Evolutionary conservation across 192 early-diverging fungal genomes (phyloP), one percentile per base, ranked within the genome.

Genomic region (Coemansia sp.): DNA sequence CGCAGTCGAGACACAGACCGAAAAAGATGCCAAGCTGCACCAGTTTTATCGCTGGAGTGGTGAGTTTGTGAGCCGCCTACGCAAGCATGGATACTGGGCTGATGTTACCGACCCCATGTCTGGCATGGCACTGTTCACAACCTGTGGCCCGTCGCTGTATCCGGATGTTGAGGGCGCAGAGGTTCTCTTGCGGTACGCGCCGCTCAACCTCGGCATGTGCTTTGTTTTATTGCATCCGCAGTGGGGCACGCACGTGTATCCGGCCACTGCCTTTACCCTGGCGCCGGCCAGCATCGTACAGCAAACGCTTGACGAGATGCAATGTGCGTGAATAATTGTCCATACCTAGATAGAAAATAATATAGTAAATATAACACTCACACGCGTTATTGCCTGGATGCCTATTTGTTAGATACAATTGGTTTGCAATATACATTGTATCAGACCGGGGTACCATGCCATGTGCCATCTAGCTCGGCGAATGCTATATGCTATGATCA

Each of bases 51-150:
- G 81, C 17, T 93, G 90, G 89, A 89, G 86, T 19, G 82, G 82
- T 43, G 69, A 72, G 15, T 63, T 93, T 3, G 83, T 88, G 27
- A 48, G 78, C 5, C 69, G 80, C 5, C 70, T 93, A 24, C 72
- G 77, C 39, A 59, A 74, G 17, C 57, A 71, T 27, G 91, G 89
- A 5, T 83, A 87, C 82, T 97, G 93, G 93, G 91, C 91, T 0
- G 95, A 97, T 73, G 72, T 94, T 43, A 94, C 92, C 37, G 95
- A 97, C 67, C 95, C 95, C 17, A 90, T 91, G 48, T 93, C 92
- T 15, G 95, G 95, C 5, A 64, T 69, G 65, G 75, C 88, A 67
- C 72, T 89, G 19, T 89, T 85, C 66, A 87, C 87, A 4, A 65
- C 80, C 10, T 83, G 87, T 41, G 93, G 93, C 12, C 84, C 90